phyloP scores from a whole-genome alignment of 306 rosid genomes.

The Vigna unguiculata region DNA sequence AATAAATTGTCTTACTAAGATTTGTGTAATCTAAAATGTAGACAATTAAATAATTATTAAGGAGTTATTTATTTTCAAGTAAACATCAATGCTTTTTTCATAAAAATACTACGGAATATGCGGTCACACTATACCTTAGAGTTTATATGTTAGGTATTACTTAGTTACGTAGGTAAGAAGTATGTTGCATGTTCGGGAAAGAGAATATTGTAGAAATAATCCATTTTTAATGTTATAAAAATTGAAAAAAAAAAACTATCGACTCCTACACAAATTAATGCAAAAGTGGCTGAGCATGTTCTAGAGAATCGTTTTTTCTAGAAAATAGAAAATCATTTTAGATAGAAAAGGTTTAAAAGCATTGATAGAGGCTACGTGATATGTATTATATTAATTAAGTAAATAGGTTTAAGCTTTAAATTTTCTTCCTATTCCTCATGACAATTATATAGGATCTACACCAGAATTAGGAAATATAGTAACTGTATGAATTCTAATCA shows the following conservation, averaged over 20 bases:
- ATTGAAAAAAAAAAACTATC: neutral
- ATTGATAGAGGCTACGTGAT: too few species aligned
- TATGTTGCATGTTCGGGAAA: neutral
- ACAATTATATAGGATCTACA: neutral
- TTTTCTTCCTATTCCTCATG: too few species aligned
- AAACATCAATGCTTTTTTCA: neutral
- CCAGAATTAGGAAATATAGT: neutral
- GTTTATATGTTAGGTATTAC: neutral
- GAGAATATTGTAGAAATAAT: neutral
- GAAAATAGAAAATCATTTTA: too few species aligned
- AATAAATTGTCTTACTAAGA: neutral
- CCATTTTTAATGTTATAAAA: neutral
- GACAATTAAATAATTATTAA: neutral
- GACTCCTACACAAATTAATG: neutral
- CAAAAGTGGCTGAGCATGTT: neutral
- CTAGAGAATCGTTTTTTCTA: too few species aligned
- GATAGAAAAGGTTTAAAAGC: too few species aligned
- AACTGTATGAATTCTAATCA: neutral
- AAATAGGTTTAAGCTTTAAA: too few species aligned
- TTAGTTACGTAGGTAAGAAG: neutral
- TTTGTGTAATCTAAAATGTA: neutral
- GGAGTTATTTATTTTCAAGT: neutral
- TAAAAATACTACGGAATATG: neutral
- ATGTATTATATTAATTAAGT: too few species aligned
- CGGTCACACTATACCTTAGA: neutral